These are phyloP conservation scores for Suillus clintonianus DNA, from an alignment of 768 basidiomycete genomes.

Conservation along the genomic window DNA sequence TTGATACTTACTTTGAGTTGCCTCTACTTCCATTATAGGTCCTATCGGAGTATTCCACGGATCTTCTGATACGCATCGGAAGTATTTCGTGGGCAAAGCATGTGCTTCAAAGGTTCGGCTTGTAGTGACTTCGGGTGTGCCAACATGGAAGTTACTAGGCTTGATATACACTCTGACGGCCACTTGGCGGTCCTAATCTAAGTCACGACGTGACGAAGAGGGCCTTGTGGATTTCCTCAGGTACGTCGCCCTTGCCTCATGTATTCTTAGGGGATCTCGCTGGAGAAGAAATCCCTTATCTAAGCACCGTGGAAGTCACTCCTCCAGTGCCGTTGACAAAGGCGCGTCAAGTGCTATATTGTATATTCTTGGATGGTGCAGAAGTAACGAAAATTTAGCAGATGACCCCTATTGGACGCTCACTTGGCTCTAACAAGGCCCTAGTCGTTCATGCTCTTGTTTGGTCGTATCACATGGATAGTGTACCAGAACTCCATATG, in stretches of 20 bases:
- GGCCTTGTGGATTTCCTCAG: neutral
- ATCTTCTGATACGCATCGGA: neutral
- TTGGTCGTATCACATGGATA: neutral
- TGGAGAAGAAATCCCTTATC: neutral
- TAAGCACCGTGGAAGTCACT: neutral
- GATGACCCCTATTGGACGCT: neutral
- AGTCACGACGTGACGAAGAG: neutral
- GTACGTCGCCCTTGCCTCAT: neutral
- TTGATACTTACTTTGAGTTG: neutral
- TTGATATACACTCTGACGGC: neutral
- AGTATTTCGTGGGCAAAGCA: neutral
- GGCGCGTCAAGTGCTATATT: neutral
- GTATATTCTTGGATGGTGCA: neutral
- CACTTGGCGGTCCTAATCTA: neutral
- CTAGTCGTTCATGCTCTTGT: neutral
- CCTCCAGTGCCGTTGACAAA: neutral
- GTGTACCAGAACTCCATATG: neutral
- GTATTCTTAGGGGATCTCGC: neutral
- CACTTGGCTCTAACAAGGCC: neutral
- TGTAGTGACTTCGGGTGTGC: neutral
- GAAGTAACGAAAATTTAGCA: neutral
- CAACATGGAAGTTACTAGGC: neutral
- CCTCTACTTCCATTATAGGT: conserved; percentile 1
- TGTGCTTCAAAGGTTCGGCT: neutral
- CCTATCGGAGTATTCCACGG: neutral